phyloP scores from a whole-genome alignment of 2,329 filamentous ascomycete genomes.

The Exophiala spinifera region DNA sequence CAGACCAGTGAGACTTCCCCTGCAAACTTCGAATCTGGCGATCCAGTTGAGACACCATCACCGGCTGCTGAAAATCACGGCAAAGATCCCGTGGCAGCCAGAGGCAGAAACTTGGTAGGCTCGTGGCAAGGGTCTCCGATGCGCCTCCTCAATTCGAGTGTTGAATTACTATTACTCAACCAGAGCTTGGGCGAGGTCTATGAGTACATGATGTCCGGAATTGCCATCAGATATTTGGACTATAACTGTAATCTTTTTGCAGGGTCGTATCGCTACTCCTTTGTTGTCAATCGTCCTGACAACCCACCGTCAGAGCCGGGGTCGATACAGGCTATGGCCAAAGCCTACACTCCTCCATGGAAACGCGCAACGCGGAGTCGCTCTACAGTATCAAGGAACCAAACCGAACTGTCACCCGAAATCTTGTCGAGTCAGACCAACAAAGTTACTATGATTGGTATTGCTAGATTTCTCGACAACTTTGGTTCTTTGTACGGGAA shows the following conservation, averaged over 20 bases:
- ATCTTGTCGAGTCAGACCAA: conserved; percentile 8
- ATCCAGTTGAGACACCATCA: background rate
- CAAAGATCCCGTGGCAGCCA: too few species aligned
- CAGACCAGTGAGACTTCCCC: background rate
- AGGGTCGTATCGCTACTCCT: conserved; percentile 16
- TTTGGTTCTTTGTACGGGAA: conserved; percentile 18
- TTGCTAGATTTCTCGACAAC: conserved; percentile 20
- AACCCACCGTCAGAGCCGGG: background rate
- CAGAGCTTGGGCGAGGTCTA: conserved; percentile 17
- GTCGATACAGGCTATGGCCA: background rate
- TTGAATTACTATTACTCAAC: conserved; percentile 13
- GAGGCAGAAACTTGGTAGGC: background rate
- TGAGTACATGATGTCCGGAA: conserved; percentile 20
- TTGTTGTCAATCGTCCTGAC: conserved; percentile 6
- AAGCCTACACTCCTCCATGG: conserved; percentile 3
- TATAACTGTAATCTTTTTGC: conserved; percentile 20
- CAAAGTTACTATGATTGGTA: conserved; percentile 18
- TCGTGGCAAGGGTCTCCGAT: conserved; percentile 16
- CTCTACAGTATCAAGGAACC: background rate
- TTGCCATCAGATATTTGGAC: conserved; percentile 17
- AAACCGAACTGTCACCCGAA: conserved; percentile 3
- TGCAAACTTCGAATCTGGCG: background rate
- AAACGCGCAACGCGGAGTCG: background rate
- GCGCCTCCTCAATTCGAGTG: conserved; percentile 17
- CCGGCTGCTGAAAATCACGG: background rate